Percentiles rank a stretch among this genome's conserved stretches.
Conservation (phyloP, 805 yeast species). For the Isabelozyma rhagii region DNA sequence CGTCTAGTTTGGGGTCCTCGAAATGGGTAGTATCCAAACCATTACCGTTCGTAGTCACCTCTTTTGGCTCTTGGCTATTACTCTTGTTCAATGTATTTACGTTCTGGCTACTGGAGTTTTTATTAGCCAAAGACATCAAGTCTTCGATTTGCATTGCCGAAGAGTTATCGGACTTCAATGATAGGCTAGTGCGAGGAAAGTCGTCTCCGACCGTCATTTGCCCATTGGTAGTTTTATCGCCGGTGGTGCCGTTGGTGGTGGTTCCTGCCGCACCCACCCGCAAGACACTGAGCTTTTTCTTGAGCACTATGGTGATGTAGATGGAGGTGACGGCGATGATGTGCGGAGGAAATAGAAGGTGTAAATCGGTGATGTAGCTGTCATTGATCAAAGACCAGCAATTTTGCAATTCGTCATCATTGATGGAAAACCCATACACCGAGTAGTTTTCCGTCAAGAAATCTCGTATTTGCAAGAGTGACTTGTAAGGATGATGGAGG, state of each 20-base stretch:
- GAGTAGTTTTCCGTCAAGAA: slow-evolving; percentile 31
- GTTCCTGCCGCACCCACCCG: slow-evolving; percentile 3
- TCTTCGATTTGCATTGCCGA: slow-evolving; percentile 34
- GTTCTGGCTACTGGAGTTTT: background rate
- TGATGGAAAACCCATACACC: slow-evolving; percentile 31
- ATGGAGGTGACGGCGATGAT: slow-evolving; percentile 77
- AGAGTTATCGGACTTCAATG: slow-evolving; percentile 3
- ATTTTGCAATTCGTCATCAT: slow-evolving; percentile 72
- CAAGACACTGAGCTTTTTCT: slow-evolving; percentile 27
- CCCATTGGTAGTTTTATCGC: slow-evolving; percentile 7
- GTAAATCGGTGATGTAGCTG: slow-evolving; percentile 82
- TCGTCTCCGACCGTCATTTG: slow-evolving; percentile 6
- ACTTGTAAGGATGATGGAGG: slow-evolving; percentile 73
- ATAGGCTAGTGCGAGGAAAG: slow-evolving; percentile 3
- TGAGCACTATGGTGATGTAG: slow-evolving; percentile 70
- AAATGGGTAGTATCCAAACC: slow-evolving; percentile 9
- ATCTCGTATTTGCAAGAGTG: slow-evolving; percentile 53
- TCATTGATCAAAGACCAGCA: slow-evolving; percentile 91
- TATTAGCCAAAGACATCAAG: slow-evolving; percentile 22
- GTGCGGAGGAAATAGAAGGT: slow-evolving; percentile 84
- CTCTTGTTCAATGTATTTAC: background rate
- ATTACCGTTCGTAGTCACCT: slow-evolving; percentile 1
- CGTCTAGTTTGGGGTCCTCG: slow-evolving; percentile 28
- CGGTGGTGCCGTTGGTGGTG: background rate
- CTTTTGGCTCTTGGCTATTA: background rate